Base-by-base conservation (phyloP, 352 stramenopile genomes). In the Phytopythium chamaehyphon region DNA sequence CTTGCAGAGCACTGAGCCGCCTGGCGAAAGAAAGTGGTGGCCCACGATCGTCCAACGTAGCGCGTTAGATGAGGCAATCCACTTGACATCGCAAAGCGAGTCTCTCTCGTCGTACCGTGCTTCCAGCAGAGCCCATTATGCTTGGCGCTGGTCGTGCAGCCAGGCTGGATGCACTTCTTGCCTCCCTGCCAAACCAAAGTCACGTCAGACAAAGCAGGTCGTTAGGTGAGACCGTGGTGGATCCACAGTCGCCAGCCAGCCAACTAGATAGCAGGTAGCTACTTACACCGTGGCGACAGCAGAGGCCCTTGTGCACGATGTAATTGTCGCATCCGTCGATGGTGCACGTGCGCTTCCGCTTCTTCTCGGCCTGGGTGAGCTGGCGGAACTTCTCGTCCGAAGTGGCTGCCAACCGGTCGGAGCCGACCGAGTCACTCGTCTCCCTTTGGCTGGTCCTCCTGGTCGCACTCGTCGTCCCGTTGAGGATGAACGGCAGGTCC, bases 91-190 rank as follows among this genome's bases (percentile, higher is more conserved):
- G 28, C 28, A 10, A 9, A 33, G 28, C 5, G 28, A 10, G 28
- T 10, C 28, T 33, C 9, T 33, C 28, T 33, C 28, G n/a, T n/a
- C n/a, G 6, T 54, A 62, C 68, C 68, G 39, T 78, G 69, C 36
- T 66, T 66, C 69, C 69, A 78, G 61, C 69, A 78, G 37, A 80
- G 46, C 2, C 72, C 72, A 9, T 23, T 38, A 37, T 74, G 66
- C 47, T 83, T 80, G 50, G 72, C 72, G 36, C 69, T 77, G n/a
- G 63, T 66, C 8, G 46, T 65, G 52, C 72, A 83, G 21, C 61
- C 69, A 47, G 71, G 56, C 16, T 61, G 28, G 0, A 57, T 62
- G 35, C 73, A 84, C 22, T 71, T 62, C 63, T 84, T 84, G 33
- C 73, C 73, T 1, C 73, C 73, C 73, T 82, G 47, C 9, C 24